Percentiles rank a stretch among this genome's conserved stretches.
These are phyloP conservation scores for Rusavskia elegans DNA, from an alignment of 495 filamentous ascomycete genomes.

Conservation along the genomic window DNA sequence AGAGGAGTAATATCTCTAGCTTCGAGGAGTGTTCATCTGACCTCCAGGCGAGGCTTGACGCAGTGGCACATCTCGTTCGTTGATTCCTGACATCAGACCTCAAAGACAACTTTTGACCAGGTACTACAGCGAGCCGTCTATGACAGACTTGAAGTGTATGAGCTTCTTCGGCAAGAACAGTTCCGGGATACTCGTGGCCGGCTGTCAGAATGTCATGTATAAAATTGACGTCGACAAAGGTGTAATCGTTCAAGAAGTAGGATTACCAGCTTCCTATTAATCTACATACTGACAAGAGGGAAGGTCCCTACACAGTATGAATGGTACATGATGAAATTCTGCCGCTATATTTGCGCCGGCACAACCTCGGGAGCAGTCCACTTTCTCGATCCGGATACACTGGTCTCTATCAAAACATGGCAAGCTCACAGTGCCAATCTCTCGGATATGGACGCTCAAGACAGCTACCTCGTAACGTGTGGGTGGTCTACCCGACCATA, in stretches of 20 bases:
- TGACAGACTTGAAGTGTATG: constrained; percentile 81
- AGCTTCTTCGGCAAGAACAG: constrained; percentile 77
- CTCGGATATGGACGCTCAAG: constrained; percentile 89
- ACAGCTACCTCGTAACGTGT: constrained; percentile 84
- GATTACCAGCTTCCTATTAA: not conserved
- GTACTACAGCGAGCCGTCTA: constrained; percentile 42
- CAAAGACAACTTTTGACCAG: not conserved
- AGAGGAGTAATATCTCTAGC: constrained; percentile 72
- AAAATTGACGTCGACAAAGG: constrained; percentile 82
- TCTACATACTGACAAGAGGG: constrained; percentile 1
- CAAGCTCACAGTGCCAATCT: constrained; percentile 70
- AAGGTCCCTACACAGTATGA: constrained; percentile 55
- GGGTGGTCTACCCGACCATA: constrained; percentile 68
- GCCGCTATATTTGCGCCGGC: constrained; percentile 80
- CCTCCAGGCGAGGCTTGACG: constrained; percentile 58
- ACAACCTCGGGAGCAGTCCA: constrained; percentile 72
- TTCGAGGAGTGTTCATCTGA: constrained; percentile 68
- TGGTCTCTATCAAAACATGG: constrained; percentile 70
- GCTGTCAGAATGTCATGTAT: constrained; percentile 75
- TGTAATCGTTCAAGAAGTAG: constrained; percentile 51
- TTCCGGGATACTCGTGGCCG: constrained; percentile 69
- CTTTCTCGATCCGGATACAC: constrained; percentile 62
- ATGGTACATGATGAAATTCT: constrained; percentile 82
- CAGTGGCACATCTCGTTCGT: constrained; percentile 68
- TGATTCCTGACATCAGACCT: not conserved